Evolutionary conservation across 352 stramenopile genomes (phyloP), one percentile per base, ranked within the genome.

Genomic region (Phytophthora colocasiae): DNA sequence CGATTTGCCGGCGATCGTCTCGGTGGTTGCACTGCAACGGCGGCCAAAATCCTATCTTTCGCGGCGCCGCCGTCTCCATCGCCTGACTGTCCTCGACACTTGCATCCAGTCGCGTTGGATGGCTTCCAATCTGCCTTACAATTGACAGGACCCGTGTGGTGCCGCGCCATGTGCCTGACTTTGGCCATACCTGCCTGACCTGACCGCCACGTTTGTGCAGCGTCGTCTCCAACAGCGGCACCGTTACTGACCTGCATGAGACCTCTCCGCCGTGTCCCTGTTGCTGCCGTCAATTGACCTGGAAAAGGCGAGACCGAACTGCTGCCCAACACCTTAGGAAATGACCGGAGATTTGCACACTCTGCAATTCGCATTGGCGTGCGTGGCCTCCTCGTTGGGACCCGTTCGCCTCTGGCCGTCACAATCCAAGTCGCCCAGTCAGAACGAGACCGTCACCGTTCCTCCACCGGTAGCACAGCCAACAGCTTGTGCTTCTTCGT

Each of bases 371-470:
- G 48, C 48, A 27, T 22, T 24, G 10, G 36, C 36, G 50, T 48
- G 24, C 47, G 34, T 57, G 12, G 36, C 43, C 54, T 34, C 46
- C 39, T 17, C 44, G 5, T 38, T 22, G 22, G 22, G 22, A 22
- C 43, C 54, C 32, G 34, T 40, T n/a, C 9, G 38, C 46, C 17
- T 43, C 31, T 45, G 41, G 8, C 48, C 44, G 52, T 63, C 51
- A 63, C 61, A 61, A 67, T 67, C 59, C 41, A 60, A 51, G 31
- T 67, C 49, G 59, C 59, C 29, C 59, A 67, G 50, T 67, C 32
- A 24, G 49, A 67, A 19, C 59, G 50, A 49, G 46, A 54, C 27
- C 43, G 54, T 19, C n/a, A 31, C 22, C 54, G 59, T 44, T 57
- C 61, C 19, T 69, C 59, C 43, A 67, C 59, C 50, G 53, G 53